Percentiles rank a stretch among this genome's conserved stretches.
Evolutionary conservation across 1,284 basidiomycete species (phyloP).

Genomic region (Volvariella volvacea): DNA sequence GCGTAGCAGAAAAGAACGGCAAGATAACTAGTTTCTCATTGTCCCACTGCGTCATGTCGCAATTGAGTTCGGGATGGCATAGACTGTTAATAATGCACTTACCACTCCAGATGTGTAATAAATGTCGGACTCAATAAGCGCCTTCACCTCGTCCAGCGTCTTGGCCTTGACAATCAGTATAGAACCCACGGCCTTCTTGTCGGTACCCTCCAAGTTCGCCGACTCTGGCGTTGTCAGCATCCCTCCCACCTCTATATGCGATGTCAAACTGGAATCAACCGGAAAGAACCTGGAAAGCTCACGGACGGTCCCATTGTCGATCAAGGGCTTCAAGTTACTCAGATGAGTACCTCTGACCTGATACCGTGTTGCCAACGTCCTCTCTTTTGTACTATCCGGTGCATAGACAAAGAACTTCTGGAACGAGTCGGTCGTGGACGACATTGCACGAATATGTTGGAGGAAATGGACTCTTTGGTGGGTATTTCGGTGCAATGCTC

Average conservation of each 20-base stretch:
- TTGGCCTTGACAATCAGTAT: conserved; percentile 41
- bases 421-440: not conserved
- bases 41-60: conserved; percentile 24
- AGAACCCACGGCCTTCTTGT: conserved; percentile 43
- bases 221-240: conserved; percentile 38
- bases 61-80: not conserved
- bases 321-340: conserved; percentile 17
- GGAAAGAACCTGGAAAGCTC: conserved; percentile 10
- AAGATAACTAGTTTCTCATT: conserved; percentile 33
- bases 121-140: conserved; percentile 42
- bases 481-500: not conserved
- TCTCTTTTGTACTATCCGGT: conserved; percentile 20
- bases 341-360: conserved; percentile 23
- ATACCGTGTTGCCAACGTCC: conserved; percentile 18
- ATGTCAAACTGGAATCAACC: not conserved
- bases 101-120: conserved; percentile 53
- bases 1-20: conserved; percentile 33
- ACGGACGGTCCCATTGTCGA: conserved; percentile 22
- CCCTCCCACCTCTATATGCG: conserved; percentile 36
- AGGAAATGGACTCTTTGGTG: not conserved
- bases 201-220: conserved; percentile 21
- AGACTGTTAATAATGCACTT: conserved; percentile 19
- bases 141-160: conserved; percentile 39
- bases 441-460: conserved; percentile 4
- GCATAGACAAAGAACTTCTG: conserved; percentile 18